These are phyloP conservation scores for Hypomyces perniciosus DNA, from an alignment of 2,329 filamentous ascomycete species.

Conservation along the genomic window DNA sequence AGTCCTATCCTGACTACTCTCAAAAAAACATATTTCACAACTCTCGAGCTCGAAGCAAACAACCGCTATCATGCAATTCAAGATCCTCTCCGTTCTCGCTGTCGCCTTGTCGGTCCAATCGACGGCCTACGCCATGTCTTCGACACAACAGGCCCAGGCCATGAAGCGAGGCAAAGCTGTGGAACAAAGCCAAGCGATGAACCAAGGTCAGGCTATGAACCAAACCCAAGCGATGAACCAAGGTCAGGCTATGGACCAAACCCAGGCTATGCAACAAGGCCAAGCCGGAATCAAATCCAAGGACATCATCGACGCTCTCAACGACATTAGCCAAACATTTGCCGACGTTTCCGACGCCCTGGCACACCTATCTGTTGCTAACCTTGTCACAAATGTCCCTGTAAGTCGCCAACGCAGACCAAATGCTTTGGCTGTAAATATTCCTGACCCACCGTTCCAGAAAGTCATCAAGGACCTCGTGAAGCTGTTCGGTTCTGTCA, in stretches of 20 bases:
- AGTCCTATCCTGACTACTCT: too few species aligned
- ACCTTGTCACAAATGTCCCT: neutral
- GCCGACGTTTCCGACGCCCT: constrained; percentile 8
- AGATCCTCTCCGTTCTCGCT: constrained; percentile 15
- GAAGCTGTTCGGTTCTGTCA: neutral
- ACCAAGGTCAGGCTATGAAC: neutral
- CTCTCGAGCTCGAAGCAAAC: neutral
- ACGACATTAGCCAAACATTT: constrained; percentile 13
- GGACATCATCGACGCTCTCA: constrained; percentile 9
- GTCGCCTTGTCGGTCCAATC: constrained; percentile 14
- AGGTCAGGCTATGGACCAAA: neutral
- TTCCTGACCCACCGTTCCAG: neutral
- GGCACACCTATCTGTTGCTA: neutral
- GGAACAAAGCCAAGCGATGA: neutral
- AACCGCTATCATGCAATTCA: constrained; percentile 15
- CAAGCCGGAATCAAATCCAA: neutral
- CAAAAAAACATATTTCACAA: neutral
- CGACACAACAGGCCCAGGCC: constrained; percentile 2
- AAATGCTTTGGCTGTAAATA: too few species aligned
- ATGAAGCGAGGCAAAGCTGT: neutral
- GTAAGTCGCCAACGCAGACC: neutral
- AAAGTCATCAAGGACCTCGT: neutral
- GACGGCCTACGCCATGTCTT: constrained; percentile 10
- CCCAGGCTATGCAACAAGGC: neutral
- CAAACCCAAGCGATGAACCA: neutral